Evolutionary conservation across 2,329 filamentous ascomycete genomes (phyloP).

Genomic region (Microsporum canis): DNA sequence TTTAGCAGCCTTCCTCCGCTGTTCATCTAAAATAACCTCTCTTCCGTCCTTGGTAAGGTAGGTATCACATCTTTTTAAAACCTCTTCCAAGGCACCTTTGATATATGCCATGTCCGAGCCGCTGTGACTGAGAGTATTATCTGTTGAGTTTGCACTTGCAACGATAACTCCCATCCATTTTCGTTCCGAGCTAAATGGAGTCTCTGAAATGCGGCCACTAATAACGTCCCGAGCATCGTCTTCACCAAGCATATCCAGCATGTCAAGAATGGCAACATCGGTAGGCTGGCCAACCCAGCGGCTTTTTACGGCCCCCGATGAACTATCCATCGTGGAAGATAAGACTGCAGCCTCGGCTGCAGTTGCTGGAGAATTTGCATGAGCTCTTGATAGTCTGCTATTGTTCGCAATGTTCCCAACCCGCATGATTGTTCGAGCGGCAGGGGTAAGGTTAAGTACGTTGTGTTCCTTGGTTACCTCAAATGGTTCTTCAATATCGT

Average conservation of each 20-base stretch:
- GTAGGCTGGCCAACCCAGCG: constrained; percentile 96
- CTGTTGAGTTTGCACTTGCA: constrained; percentile 41
- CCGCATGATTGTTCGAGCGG: constrained; percentile 68
- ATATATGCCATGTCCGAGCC: constrained; percentile 81
- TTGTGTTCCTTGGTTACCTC: constrained; percentile 46
- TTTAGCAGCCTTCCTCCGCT: constrained; percentile 60
- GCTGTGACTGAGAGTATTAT: constrained; percentile 35
- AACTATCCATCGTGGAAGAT: constrained; percentile 62
- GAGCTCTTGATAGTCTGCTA: constrained; percentile 62
- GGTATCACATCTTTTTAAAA: constrained; percentile 77
- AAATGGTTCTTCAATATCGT: constrained; percentile 52
- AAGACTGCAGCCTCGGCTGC: constrained; percentile 65
- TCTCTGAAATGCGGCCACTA: constrained; percentile 70
- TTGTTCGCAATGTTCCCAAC: constrained; percentile 98
- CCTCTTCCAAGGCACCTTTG: constrained; percentile 84
- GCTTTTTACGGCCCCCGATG: constrained; percentile 57
- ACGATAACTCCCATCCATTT: constrained; percentile 99
- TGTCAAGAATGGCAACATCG: constrained; percentile 90
- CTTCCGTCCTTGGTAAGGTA: constrained; percentile 78
- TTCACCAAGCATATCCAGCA: constrained; percentile 81
- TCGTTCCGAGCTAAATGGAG: constrained; percentile 89
- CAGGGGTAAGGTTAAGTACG: constrained; percentile 52
- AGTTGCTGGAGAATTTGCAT: constrained; percentile 58
- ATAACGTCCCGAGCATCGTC: constrained; percentile 82
- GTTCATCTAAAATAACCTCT: constrained; percentile 72